Base-by-base conservation (phyloP, 371 early-diverging fungal species). In the Mortierella sp. region DNA sequence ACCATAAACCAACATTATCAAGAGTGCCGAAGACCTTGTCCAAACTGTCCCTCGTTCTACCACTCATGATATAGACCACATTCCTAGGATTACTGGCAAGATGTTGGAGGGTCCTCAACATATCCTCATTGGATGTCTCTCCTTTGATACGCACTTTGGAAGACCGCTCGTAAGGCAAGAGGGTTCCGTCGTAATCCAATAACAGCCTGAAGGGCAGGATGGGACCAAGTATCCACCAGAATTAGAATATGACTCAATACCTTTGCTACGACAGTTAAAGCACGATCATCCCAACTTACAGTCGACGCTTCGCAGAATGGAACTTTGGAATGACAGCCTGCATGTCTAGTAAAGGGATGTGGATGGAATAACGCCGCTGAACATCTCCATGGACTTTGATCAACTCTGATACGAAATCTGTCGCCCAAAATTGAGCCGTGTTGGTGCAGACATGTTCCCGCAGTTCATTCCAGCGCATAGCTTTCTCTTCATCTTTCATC, bases 151-250 rank as follows among this genome's bases (percentile, higher is more conserved):
- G 60, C 9, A 58, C 50, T 0, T 71, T 64, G 7, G 89, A 85
- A 4, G 83, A 79, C 51, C 88, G 85, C 50, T 84, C 88, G 58
- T 89, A 90, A 13, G 91, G 87, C 21, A 88, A 81, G 9, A 96
- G 82, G 1, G 95, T 95, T 21, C 96, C 96, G 56, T 95, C 95
- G 65, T 96, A 93, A 71, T 95, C 95, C 62, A 96, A 83, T 63
- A 95, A 82, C 31, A 92, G 82, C 19, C 68, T 60, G 61, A n/a
- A 46, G 27, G 31, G 38, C 19, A 45, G 46, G n/a, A 23, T n/a
- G n/a, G n/a, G n/a, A n/a, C n/a, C n/a, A n/a, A n/a, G n/a, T n/a
- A n/a, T n/a, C n/a, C n/a, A n/a, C n/a, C n/a, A n/a, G n/a, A n/a
- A n/a, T n/a, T n/a, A n/a, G n/a, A n/a, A n/a, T n/a, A n/a, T n/a